Conservation (phyloP, 2,329 filamentous ascomycete genomes). For the Talaromyces sp. region DNA sequence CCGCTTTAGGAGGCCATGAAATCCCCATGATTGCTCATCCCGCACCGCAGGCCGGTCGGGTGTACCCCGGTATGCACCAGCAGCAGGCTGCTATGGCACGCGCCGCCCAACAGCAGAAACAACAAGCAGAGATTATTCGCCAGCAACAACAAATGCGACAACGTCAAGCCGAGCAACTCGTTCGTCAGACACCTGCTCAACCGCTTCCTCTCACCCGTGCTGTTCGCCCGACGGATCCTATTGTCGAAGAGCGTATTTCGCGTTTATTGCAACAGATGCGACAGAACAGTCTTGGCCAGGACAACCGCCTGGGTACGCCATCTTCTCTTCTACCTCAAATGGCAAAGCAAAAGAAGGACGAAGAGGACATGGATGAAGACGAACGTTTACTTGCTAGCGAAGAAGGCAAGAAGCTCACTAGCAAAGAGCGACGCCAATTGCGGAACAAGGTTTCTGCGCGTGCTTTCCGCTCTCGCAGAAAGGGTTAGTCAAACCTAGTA, state of each 20-base stretch:
- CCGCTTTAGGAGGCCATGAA: constrained; percentile 64
- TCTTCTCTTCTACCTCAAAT: constrained; percentile 58
- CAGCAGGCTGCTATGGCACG: constrained; percentile 77
- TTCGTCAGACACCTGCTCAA: constrained; percentile 23
- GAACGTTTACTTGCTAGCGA: constrained; percentile 92
- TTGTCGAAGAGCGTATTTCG: constrained; percentile 88
- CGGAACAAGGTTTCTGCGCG: constrained; percentile 98
- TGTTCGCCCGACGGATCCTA: constrained; percentile 56
- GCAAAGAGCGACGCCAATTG: constrained; percentile 94
- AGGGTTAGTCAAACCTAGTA: constrained; percentile 62
- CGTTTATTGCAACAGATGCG: constrained; percentile 91
- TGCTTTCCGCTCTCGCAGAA: constrained; percentile 95
- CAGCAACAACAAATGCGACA: constrained; percentile 38
- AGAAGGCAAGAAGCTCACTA: constrained; percentile 98
- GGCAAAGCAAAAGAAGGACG: constrained; percentile 78
- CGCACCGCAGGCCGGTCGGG: constrained; percentile 62
- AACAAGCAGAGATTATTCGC: constrained; percentile 59
- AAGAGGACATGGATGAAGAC: constrained; percentile 98
- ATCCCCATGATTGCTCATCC: constrained; percentile 44
- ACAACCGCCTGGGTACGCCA: constrained; percentile 48
- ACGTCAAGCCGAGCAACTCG: constrained; percentile 28
- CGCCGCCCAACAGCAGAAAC: constrained; percentile 60
- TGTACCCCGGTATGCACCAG: constrained; percentile 92
- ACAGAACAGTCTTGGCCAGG: constrained; percentile 45
- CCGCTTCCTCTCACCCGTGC: constrained; percentile 29